Conservation (phyloP, 148 eudicot genomes). For the Rheum nobile region DNA sequence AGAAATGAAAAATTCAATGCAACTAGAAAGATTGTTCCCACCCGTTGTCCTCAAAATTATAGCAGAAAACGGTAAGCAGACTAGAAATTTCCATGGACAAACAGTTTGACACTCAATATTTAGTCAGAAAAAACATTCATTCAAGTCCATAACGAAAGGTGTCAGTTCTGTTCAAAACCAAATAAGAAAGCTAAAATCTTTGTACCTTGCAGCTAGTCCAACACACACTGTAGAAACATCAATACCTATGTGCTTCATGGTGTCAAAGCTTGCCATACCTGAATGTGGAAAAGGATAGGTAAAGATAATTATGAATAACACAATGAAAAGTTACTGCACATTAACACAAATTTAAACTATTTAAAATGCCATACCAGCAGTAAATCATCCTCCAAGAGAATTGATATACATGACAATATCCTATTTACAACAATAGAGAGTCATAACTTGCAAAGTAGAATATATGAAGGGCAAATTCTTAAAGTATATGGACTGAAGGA, state of each 20-base stretch:
- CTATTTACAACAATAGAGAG: slow-evolving; percentile 26
- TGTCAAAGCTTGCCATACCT: slow-evolving; percentile 98
- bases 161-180: background rate
- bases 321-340: background rate
- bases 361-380: slow-evolving; percentile 58
- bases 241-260: slow-evolving; percentile 85
- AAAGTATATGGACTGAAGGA: background rate
- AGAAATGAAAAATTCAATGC: background rate
- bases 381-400: slow-evolving; percentile 97
- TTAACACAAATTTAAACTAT: background rate
- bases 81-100: background rate
- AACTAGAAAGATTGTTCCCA: background rate
- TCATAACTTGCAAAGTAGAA: background rate
- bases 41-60: too few relatives aligned
- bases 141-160: background rate
- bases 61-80: background rate
- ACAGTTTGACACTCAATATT: background rate
- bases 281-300: background rate
- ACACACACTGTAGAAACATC: slow-evolving; percentile 95
- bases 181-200: slow-evolving; percentile 1
- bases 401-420: slow-evolving; percentile 96
- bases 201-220: slow-evolving; percentile 87
- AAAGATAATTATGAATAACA: background rate
- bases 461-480: background rate
- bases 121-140: background rate